phyloP scores from a whole-genome alignment of 345 rosid species.

The Hypericum perforatum region DNA sequence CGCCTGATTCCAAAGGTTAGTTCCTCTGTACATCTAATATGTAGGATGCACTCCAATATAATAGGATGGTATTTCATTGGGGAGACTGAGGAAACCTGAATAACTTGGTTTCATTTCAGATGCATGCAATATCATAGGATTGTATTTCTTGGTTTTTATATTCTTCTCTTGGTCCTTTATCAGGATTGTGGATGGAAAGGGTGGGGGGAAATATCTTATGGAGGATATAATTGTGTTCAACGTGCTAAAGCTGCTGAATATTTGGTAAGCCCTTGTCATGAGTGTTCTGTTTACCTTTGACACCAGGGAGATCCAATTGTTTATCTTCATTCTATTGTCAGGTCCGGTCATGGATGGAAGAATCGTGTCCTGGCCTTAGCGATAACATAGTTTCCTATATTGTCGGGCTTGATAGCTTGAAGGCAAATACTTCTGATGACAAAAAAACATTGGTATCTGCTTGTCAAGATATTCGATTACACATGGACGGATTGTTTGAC shows the following conservation, averaged over 20 bases:
- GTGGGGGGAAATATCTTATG: conserved; percentile 98
- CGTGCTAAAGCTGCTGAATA: conserved; percentile 84
- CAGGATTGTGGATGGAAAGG: conserved; percentile 88
- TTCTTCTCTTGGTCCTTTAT: conserved; percentile 7
- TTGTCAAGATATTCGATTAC: conserved; percentile 53
- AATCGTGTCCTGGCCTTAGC: conserved; percentile 48
- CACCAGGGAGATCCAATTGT: neutral
- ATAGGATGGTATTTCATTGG: neutral
- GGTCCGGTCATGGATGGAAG: conserved; percentile 93
- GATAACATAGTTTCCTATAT: conserved; percentile 47
- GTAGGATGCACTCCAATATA: neutral
- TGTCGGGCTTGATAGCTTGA: conserved; percentile 83
- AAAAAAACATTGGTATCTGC: conserved; percentile 18
- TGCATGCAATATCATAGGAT: neutral
- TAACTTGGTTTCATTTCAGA: neutral
- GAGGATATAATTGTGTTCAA: conserved; percentile 57
- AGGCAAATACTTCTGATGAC: conserved; percentile 29
- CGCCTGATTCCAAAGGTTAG: conserved; percentile 68
- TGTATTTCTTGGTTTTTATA: neutral
- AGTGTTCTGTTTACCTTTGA: too few relatives aligned
- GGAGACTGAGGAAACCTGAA: too few relatives aligned
- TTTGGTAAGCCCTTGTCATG: conserved; percentile 34
- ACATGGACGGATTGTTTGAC: conserved; percentile 78
- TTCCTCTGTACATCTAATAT: neutral
- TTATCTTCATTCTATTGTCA: conserved; percentile 17